Evolutionary conservation across 108 stramenopile genomes (phyloP), one percentile per base, ranked within the genome.

Genomic region (Skeletonema grethae): DNA sequence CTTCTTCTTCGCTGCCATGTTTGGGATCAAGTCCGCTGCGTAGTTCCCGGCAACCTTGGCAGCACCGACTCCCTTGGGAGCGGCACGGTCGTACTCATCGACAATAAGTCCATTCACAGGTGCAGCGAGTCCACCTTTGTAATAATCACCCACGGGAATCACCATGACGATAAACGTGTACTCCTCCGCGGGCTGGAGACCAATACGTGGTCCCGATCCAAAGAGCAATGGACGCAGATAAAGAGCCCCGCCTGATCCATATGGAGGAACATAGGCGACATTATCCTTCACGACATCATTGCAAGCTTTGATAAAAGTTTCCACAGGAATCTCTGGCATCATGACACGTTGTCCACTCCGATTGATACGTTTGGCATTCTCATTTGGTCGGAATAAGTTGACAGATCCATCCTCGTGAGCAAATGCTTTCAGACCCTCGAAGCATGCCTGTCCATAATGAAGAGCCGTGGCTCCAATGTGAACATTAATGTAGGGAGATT

Each of bases 11-110:
- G 91, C 94, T 70, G 88, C 55, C 88, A 94, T 92, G 76, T 98
- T 98, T 9, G 99, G 99, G 53, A 98, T 75, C 62, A 99, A 79
- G 72, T 99, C 99, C 7, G 99, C 97, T 12, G 97, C 99, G 83
- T 99, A 99, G 80, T 99, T 99, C 2, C 99, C 99, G 5, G 99
- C 99, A 7, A 97, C 95, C 87, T 99, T 99, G 60, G 96, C 97
- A 53, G 70, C 72, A 29, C 99, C 99, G 3, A 99, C 99, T 46
- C 99, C 99, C 61, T 79, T 82, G 6, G 99, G 99, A 7, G 99
- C 99, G 9, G 99, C 97, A 41, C 99, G 93, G 85, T 99, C 99
- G 64, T 84, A 99, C 35, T 97, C 94, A 38, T 93, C 89, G 59
- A 97, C 93, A 62, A 99, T 86, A 30, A 98, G 69, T 29, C 92